Evolutionary conservation across 2,329 filamentous ascomycete genomes (phyloP).

Genomic region (Xylaria digitata): DNA sequence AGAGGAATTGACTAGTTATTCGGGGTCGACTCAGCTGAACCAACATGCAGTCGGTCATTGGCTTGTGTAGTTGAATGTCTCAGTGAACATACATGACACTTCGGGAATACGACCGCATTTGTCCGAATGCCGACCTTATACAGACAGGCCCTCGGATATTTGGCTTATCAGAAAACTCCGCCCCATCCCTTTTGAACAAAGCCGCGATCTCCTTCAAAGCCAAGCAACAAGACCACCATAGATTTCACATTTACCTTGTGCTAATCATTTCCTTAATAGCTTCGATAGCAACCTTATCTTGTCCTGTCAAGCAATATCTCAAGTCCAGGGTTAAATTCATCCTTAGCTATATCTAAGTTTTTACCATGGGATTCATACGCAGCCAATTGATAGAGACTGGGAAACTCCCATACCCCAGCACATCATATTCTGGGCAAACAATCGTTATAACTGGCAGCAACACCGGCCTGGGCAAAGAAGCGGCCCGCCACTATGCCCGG

Average conservation of each 20-base stretch:
- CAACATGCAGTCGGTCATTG: background rate
- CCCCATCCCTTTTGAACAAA: constrained; percentile 2
- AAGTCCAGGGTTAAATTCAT: constrained; percentile 2
- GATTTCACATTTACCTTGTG: constrained; percentile 9
- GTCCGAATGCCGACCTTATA: constrained; percentile 10
- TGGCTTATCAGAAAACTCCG: background rate
- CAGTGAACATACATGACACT: background rate
- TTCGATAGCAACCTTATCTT: constrained; percentile 1
- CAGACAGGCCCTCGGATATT: background rate
- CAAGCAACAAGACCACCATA: constrained; percentile 4
- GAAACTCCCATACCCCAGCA: too few species aligned
- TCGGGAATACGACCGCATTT: constrained; percentile 5
- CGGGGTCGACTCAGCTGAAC: background rate
- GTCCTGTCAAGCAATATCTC: constrained; percentile 3
- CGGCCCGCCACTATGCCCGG: too few species aligned
- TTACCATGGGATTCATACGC: too few species aligned
- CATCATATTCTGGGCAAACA: too few species aligned
- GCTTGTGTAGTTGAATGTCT: background rate
- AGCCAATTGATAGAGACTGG: too few species aligned
- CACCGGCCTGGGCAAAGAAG: too few species aligned
- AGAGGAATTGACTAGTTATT: too few species aligned
- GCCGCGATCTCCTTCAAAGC: constrained; percentile 7
- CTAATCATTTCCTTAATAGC: background rate
- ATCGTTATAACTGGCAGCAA: too few species aligned
- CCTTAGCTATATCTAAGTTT: constrained; percentile 3